A percentile compares a stretch with the other conserved stretches of the same genome.
phyloP scores from a whole-genome alignment of 176 grass and related monocot species.

The Miscanthus lutarioriparius region DNA sequence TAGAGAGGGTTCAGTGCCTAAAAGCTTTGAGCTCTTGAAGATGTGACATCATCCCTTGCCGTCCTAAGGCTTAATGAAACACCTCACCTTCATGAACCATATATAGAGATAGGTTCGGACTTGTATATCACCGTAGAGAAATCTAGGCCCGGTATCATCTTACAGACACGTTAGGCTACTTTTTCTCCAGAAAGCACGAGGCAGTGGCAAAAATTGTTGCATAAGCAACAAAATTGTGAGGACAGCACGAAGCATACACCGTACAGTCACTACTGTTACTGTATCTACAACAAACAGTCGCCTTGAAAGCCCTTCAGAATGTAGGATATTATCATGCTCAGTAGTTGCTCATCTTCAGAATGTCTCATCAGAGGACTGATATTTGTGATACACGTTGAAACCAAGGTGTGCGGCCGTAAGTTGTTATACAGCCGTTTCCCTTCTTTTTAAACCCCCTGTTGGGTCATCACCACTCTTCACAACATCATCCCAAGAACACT shows the following conservation, averaged over 20 bases:
- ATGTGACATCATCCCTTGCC: background rate
- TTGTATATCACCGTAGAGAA: too few relatives aligned
- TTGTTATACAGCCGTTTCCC: background rate
- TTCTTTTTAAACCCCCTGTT: background rate
- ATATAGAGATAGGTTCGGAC: too few relatives aligned
- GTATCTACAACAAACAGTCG: background rate
- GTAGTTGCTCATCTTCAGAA: background rate
- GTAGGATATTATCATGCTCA: background rate
- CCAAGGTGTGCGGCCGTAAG: background rate
- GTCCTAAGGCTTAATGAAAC: background rate
- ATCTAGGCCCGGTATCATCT: too few relatives aligned
- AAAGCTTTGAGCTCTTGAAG: background rate
- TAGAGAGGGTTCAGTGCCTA: background rate
- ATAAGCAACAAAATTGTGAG: constrained; percentile 7
- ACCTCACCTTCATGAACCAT: background rate
- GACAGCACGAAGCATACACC: background rate
- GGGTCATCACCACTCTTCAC: background rate
- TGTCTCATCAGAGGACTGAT: background rate
- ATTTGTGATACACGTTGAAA: background rate
- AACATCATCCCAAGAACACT: background rate
- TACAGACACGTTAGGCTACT: background rate
- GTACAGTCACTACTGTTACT: background rate
- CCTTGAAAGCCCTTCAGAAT: background rate
- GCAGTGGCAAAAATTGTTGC: constrained; percentile 23
- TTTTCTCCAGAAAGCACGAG: background rate